Evolutionary conservation across 106 monocot species (phyloP).

Genomic region (Dendrobium officinale): DNA sequence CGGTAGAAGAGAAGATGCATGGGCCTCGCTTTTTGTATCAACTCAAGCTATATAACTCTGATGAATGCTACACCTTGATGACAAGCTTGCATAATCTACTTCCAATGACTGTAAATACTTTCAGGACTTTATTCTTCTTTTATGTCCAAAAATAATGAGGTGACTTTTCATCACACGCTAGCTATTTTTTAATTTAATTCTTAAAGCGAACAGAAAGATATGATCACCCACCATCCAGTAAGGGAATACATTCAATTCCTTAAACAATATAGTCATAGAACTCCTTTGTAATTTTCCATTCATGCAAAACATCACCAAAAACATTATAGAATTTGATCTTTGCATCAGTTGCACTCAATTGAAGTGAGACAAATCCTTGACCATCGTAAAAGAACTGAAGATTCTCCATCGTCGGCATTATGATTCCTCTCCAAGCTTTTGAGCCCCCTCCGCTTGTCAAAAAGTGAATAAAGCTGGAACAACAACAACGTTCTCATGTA

Average conservation of each 20-base stretch:
- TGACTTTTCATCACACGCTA: no score
- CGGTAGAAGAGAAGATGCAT: no score
- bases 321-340: conserved; percentile 38
- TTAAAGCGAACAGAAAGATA: no score
- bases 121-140: no score
- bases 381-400: conserved; percentile 56
- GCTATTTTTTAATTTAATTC: no score
- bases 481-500: neutral
- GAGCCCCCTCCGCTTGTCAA: conserved; percentile 61
- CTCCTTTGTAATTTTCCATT: conserved; percentile 5
- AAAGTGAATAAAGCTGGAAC: conserved; percentile 39
- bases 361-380: conserved; percentile 54
- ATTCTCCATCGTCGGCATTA: conserved; percentile 24
- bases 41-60: no score
- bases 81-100: no score
- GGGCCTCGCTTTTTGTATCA: no score
- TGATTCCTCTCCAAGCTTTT: conserved; percentile 54
- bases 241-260: conserved; percentile 7
- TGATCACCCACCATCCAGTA: no score
- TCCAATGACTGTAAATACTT: no score
- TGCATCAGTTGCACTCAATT: conserved; percentile 11
- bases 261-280: conserved; percentile 4
- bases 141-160: no score
- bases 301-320: conserved; percentile 27
- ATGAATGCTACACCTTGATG: no score